Conservation (phyloP, 2,329 filamentous ascomycete genomes). For the Orbilia blumenaviensis region DNA sequence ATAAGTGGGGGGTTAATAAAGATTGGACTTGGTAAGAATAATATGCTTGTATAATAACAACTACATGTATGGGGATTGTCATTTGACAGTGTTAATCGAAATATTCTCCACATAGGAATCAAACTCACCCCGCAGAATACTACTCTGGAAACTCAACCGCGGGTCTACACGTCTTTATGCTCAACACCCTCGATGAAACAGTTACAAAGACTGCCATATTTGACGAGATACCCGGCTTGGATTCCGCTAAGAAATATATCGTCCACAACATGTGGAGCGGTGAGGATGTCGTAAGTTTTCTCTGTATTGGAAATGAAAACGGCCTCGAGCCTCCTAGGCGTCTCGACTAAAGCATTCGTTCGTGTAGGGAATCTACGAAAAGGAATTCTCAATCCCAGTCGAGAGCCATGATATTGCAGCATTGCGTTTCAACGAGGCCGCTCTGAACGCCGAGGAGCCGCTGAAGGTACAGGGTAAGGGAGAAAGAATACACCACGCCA, state of each 20-base stretch:
- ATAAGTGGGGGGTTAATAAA: constrained; percentile 65
- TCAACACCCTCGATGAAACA: constrained; percentile 62
- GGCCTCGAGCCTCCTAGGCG: no score
- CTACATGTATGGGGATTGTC: neutral
- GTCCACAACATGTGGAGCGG: constrained; percentile 65
- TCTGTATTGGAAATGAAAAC: neutral
- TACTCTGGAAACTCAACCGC: constrained; percentile 63
- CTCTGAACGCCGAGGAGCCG: neutral
- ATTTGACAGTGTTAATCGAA: neutral
- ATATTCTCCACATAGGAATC: constrained; percentile 59
- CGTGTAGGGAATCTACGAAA: constrained; percentile 22
- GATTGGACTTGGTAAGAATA: constrained; percentile 64
- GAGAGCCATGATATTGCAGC: constrained; percentile 47
- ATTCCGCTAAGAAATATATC: constrained; percentile 58
- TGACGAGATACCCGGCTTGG: constrained; percentile 63
- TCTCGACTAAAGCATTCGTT: neutral
- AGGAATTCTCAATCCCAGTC: constrained; percentile 27
- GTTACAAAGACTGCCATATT: constrained; percentile 62
- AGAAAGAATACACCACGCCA: constrained; percentile 6
- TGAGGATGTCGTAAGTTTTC: constrained; percentile 27
- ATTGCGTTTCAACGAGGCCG: constrained; percentile 32
- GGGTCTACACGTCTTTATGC: constrained; percentile 64
- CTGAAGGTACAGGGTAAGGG: constrained; percentile 23
- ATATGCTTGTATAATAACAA: constrained; percentile 51
- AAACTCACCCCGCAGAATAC: constrained; percentile 65